These are phyloP conservation scores for Exophiala alcalophila DNA, from an alignment of 2,329 filamentous ascomycete species.

Conservation along the genomic window DNA sequence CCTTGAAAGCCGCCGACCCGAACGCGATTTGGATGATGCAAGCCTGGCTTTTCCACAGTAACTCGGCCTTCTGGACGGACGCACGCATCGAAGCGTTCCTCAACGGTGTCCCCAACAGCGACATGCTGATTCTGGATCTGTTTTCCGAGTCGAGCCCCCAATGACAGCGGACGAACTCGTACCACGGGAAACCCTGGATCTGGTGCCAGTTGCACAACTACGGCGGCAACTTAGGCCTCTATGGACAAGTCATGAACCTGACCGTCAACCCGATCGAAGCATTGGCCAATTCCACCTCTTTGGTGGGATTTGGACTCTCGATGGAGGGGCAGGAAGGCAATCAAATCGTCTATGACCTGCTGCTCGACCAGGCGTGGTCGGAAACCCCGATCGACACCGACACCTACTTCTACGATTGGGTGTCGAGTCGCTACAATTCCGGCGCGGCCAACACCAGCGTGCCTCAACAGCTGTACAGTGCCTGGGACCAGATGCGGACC, in stretches of 20 bases:
- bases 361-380: slow-evolving; percentile 53
- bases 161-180: slow-evolving; percentile 51
- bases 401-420: slow-evolving; percentile 49
- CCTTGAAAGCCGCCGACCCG: slow-evolving; percentile 49
- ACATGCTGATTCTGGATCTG: slow-evolving; percentile 53
- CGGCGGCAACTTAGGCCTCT: slow-evolving; percentile 50
- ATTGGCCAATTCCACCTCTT: slow-evolving; percentile 39
- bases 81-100: slow-evolving; percentile 50
- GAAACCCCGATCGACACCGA: slow-evolving; percentile 43
- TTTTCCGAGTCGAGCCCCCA: slow-evolving; percentile 51
- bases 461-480: slow-evolving; percentile 38
- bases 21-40: slow-evolving; percentile 54
- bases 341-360: slow-evolving; percentile 52
- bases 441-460: slow-evolving; percentile 15
- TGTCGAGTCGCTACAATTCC: slow-evolving; percentile 43
- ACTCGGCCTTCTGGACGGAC: slow-evolving; percentile 45
- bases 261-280: slow-evolving; percentile 49
- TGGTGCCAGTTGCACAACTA: slow-evolving; percentile 55
- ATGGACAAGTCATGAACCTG: slow-evolving; percentile 51
- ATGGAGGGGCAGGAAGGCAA: slow-evolving; percentile 54
- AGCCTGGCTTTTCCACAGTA: slow-evolving; percentile 51
- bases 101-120: slow-evolving; percentile 44
- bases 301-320: slow-evolving; percentile 50
- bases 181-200: slow-evolving; percentile 54
- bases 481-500: slow-evolving; percentile 48